A percentile compares a stretch with the other conserved stretches of the same genome.
These are phyloP conservation scores for Sclerospora graminicola DNA, from an alignment of 352 stramenopile species.

Conservation along the genomic window DNA sequence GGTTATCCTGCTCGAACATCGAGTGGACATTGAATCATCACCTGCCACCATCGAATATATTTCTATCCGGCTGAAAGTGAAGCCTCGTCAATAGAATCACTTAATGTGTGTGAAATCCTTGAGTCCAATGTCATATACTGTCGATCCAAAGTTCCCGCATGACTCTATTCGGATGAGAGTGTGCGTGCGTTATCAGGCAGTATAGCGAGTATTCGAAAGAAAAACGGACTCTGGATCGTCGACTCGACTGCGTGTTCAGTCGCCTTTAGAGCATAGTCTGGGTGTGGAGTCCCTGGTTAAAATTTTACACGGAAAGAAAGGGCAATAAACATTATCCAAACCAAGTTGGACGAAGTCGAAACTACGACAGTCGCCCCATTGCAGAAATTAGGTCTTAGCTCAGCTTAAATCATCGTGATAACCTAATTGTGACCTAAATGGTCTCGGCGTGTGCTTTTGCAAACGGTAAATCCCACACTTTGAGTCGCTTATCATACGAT, in stretches of 20 bases:
- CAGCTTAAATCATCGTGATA: constrained; percentile 25
- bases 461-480: constrained; percentile 39
- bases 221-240: constrained; percentile 16
- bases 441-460: constrained; percentile 4
- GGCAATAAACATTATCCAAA: constrained; percentile 38
- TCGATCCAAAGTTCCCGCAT: too few species aligned
- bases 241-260: constrained; percentile 22
- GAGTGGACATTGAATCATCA: too few species aligned
- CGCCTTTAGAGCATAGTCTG: constrained; percentile 24
- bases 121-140: too few species aligned
- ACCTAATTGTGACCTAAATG: constrained; percentile 6
- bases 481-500: constrained; percentile 75
- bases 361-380: constrained; percentile 46
- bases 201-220: constrained; percentile 54
- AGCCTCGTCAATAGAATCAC: too few species aligned
- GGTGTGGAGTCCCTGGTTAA: constrained; percentile 14
- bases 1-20: too few species aligned
- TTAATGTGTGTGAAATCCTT: too few species aligned
- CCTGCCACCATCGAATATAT: too few species aligned
- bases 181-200: constrained; percentile 31
- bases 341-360: constrained; percentile 55
- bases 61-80: too few species aligned
- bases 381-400: constrained; percentile 59
- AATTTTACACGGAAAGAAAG: constrained; percentile 29
- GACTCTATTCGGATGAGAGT: constrained; percentile 5